A percentile compares a stretch with the other conserved stretches of the same genome.
Conservation (phyloP, 768 basidiomycete species). For the Rickenella mellea region DNA sequence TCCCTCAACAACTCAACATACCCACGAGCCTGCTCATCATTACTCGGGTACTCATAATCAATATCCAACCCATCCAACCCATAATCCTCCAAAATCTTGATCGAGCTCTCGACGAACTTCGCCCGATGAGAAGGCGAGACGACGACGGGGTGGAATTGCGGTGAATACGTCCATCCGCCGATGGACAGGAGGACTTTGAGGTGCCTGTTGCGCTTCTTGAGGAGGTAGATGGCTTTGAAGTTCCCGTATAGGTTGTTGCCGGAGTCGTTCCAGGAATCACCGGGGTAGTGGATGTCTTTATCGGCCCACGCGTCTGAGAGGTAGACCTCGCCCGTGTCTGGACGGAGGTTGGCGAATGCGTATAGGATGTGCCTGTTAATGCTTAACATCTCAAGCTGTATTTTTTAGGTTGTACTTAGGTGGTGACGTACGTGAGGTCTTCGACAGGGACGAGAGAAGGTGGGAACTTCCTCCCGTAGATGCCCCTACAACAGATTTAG, state of each 20-base stretch:
- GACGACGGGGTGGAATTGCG: constrained; percentile 79
- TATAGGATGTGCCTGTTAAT: constrained; percentile 71
- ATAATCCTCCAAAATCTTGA: constrained; percentile 78
- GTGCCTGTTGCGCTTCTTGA: constrained; percentile 81
- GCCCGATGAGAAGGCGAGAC: constrained; percentile 49
- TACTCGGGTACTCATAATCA: constrained; percentile 88
- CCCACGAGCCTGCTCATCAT: constrained; percentile 67
- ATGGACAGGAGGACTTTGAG: constrained; percentile 81
- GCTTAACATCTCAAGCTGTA: constrained; percentile 2
- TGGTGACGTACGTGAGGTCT: constrained; percentile 67
- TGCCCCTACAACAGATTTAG: constrained; percentile 51
- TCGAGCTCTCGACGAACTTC: constrained; percentile 72
- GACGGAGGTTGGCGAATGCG: constrained; percentile 83
- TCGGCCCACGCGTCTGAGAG: constrained; percentile 93
- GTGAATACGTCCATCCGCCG: constrained; percentile 92
- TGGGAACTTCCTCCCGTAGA: constrained; percentile 88
- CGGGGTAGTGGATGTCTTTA: constrained; percentile 92
- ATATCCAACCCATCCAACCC: constrained; percentile 89
- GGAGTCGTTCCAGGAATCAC: constrained; percentile 88
- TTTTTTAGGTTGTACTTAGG: background rate
- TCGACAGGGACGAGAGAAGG: constrained; percentile 75
- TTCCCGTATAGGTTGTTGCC: constrained; percentile 93
- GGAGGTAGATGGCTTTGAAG: constrained; percentile 84
- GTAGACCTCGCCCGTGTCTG: constrained; percentile 78
- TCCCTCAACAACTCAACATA: constrained; percentile 78